Percentiles rank a stretch among this genome's conserved stretches.
phyloP scores from a whole-genome alignment of 2,329 filamentous ascomycete genomes.

The Curvularia eragrostidis region DNA sequence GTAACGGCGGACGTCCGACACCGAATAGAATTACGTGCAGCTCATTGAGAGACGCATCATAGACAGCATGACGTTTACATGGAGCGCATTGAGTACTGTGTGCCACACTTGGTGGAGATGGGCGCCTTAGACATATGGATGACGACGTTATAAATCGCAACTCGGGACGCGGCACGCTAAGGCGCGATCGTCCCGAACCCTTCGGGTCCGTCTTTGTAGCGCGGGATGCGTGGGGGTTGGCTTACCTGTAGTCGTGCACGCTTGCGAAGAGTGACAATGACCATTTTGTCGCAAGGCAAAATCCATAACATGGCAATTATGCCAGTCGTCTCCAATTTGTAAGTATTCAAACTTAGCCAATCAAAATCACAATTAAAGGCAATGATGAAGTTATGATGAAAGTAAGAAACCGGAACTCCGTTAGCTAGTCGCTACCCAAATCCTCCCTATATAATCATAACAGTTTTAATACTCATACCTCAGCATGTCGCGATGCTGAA shows the following conservation, averaged over 20 bases:
- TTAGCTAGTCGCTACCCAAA: conserved; percentile 38
- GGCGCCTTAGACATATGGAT: conserved; percentile 29
- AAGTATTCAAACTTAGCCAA: background rate
- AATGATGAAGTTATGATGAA: conserved; percentile 20
- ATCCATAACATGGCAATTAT: background rate
- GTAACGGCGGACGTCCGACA: conserved; percentile 7
- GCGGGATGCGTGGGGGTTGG: background rate
- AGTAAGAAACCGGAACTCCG: conserved; percentile 33
- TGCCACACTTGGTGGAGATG: conserved; percentile 21
- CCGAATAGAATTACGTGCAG: conserved; percentile 9
- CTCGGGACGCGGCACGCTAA: conserved; percentile 24
- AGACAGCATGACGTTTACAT: conserved; percentile 31
- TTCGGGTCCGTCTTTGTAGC: background rate
- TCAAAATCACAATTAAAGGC: background rate
- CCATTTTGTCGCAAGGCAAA: background rate
- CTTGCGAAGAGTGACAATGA: background rate
- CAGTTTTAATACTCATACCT: conserved; percentile 34
- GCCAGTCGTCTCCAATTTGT: background rate
- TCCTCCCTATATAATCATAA: conserved; percentile 30
- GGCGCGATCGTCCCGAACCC: conserved; percentile 8
- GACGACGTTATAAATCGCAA: conserved; percentile 30
- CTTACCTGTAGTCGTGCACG: background rate
- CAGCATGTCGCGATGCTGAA: conserved; percentile 29
- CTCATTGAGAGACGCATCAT: conserved; percentile 7
- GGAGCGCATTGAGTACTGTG: conserved; percentile 16